Base-by-base conservation (phyloP, 768 basidiomycete genomes). In the Scleroderma citrinum region DNA sequence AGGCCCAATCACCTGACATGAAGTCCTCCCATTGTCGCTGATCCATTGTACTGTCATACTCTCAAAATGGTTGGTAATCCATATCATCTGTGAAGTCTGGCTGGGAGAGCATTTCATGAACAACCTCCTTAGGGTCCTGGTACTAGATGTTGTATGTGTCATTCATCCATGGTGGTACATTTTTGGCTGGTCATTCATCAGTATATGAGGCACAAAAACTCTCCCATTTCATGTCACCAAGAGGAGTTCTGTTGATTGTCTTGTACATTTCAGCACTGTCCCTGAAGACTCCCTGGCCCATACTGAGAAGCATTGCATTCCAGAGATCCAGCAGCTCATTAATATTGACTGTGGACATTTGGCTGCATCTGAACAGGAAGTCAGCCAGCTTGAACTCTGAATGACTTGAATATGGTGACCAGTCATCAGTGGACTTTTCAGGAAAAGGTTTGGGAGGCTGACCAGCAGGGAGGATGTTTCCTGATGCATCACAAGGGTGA, bases 151-250 rank as follows among this genome's bases (percentile, higher is more conserved):
- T 56, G 32, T 57, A 67, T 5, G 44, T 49, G 13, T 54, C 44
- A 0, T 48, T 51, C 57, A 62, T 68, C 67, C 65, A 68, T 13
- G 56, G 44, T 8, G 60, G 61, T 2, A 51, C 43, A 17, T 56
- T 50, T 1, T 42, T 39, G 6, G 44, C 37, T 2, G 63, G 53
- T 12, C 45, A 19, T 17, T 56, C 44, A 31, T 62, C 54, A 12
- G 35, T 37, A 47, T 61, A 64, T 10, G 37, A 10, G 1, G 53
- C 46, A 0, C 41, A 37, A 21, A 66, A 61, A 16, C 47, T 56
- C 31, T 68, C 29, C 69, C 67, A 69, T 2, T 56, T 53, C 3
- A 59, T 44, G 34, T 63, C 63, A 8, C 68, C 65, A 19, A 58
- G 45, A 36, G 32, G 21, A 2, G 56, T 62, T 0, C 54, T 29